Percentiles rank a stretch among this genome's conserved stretches.
phyloP scores from a whole-genome alignment of 768 basidiomycete species.

The Tulasnella sp. region DNA sequence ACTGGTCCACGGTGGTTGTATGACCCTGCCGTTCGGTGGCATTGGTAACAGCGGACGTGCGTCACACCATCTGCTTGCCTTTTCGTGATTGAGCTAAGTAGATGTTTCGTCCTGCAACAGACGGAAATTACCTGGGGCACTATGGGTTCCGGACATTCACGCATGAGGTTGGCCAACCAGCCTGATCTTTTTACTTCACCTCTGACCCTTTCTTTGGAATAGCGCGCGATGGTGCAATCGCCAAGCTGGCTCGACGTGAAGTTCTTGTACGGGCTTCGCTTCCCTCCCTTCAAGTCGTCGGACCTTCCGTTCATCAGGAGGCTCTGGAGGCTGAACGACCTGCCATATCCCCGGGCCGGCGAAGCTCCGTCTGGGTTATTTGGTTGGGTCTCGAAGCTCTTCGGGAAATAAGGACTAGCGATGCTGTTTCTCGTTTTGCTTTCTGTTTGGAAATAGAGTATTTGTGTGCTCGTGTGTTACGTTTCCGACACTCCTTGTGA shows the following conservation, averaged over 20 bases:
- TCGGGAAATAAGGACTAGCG: not conserved
- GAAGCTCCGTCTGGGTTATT: not conserved
- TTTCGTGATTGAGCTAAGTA: not conserved
- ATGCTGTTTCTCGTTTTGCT: not conserved
- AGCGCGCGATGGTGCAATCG: slow-evolving; percentile 26
- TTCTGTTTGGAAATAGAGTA: not conserved
- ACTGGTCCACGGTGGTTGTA: slow-evolving; percentile 33
- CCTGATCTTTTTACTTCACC: slow-evolving; percentile 6
- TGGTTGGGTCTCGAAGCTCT: not conserved
- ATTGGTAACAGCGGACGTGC: slow-evolving; percentile 11
- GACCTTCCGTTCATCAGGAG: not conserved
- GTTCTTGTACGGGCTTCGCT: slow-evolving; percentile 38
- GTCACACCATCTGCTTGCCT: not conserved
- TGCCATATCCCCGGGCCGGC: not conserved
- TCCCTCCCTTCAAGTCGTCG: slow-evolving; percentile 42
- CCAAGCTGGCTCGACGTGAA: slow-evolving; percentile 28
- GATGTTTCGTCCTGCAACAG: slow-evolving; percentile 26
- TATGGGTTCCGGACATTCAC: slow-evolving; percentile 46
- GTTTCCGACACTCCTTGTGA: not conserved
- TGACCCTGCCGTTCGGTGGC: slow-evolving; percentile 19
- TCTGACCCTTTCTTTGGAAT: not conserved
- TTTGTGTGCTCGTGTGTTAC: not conserved
- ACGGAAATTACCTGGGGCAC: slow-evolving; percentile 42
- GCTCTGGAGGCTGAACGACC: not conserved
- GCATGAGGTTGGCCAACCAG: slow-evolving; percentile 43